Conservation (phyloP, 2,329 filamentous ascomycete species). For the Ophiostoma fasciatum region DNA sequence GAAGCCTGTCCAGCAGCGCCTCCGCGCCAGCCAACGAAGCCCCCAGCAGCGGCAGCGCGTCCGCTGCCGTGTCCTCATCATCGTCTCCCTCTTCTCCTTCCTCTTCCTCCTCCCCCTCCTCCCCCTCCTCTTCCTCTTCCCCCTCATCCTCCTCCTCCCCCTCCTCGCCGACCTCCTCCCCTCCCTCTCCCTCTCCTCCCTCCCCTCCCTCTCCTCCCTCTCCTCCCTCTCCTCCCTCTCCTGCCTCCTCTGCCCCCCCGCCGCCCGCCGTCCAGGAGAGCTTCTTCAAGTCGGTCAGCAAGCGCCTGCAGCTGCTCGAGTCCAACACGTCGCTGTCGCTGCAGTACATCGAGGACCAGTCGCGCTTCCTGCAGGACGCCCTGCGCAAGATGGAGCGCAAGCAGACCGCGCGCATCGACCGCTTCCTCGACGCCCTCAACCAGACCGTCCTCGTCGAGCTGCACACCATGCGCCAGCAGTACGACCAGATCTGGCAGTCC, state of each 20-base stretch:
- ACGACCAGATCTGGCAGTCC: constrained; percentile 93
- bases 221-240: neutral
- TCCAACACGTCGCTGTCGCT: constrained; percentile 84
- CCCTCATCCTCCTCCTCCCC: neutral
- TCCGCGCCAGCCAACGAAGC: neutral
- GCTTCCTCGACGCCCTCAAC: constrained; percentile 76
- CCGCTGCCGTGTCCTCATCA: neutral
- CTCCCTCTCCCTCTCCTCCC: neutral
- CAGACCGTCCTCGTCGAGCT: constrained; percentile 72
- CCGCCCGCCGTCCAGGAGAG: constrained; percentile 86
- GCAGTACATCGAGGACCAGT: constrained; percentile 95
- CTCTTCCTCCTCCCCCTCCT: constrained; percentile 1
- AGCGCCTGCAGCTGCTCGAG: constrained; percentile 80
- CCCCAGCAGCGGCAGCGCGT: neutral
- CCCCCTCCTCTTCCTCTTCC: neutral
- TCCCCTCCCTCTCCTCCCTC: too few species aligned
- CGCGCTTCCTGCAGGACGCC: constrained; percentile 73
- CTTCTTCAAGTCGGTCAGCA: constrained; percentile 94
- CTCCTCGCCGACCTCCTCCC: neutral
- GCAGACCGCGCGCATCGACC: constrained; percentile 68
- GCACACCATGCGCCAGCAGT: constrained; percentile 63
- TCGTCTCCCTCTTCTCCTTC: neutral
- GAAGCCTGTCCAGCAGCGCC: too few species aligned
- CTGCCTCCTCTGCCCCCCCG: constrained; percentile 43
- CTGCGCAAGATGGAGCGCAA: constrained; percentile 77